These are phyloP conservation scores for Magnolia kwangsiensis DNA, from an alignment of 164 flowering plant species.

Conservation along the genomic window DNA sequence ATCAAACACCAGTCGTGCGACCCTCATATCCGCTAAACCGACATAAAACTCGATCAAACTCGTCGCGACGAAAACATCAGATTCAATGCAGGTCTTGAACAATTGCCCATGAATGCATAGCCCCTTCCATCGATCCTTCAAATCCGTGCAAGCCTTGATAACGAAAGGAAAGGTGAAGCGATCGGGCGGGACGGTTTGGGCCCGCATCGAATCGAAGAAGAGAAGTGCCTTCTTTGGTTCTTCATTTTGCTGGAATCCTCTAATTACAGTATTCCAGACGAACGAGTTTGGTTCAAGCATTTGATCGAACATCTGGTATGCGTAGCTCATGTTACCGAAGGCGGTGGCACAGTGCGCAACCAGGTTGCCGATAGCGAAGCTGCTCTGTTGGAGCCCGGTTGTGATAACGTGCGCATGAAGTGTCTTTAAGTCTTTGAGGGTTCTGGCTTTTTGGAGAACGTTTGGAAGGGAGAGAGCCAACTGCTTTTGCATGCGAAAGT, in stretches of 20 bases:
- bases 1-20: slow-evolving; percentile 18
- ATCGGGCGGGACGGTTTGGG: slow-evolving; percentile 14
- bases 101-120: slow-evolving; percentile 22
- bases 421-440: slow-evolving; percentile 13
- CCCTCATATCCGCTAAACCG: slow-evolving; percentile 5
- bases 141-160: slow-evolving; percentile 23
- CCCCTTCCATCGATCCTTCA: slow-evolving; percentile 18
- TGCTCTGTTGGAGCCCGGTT: slow-evolving; percentile 23
- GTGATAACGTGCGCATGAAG: slow-evolving; percentile 21
- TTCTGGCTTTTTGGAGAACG: slow-evolving; percentile 6
- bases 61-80: slow-evolving; percentile 23
- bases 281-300: slow-evolving; percentile 28
- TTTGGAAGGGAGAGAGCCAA: slow-evolving; percentile 16
- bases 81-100: slow-evolving; percentile 19
- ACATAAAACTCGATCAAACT: slow-evolving; percentile 29
- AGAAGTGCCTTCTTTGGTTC: slow-evolving; percentile 17
- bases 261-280: slow-evolving; percentile 31
- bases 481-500: slow-evolving; percentile 9
- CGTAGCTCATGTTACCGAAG: slow-evolving; percentile 24
- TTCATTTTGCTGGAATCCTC: slow-evolving; percentile 28
- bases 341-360: slow-evolving; percentile 18
- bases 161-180: slow-evolving; percentile 30
- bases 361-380: slow-evolving; percentile 28
- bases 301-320: slow-evolving; percentile 27
- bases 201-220: slow-evolving; percentile 20